Base-by-base conservation (phyloP, 345 rosid species). In the Aegle marmelos region DNA sequence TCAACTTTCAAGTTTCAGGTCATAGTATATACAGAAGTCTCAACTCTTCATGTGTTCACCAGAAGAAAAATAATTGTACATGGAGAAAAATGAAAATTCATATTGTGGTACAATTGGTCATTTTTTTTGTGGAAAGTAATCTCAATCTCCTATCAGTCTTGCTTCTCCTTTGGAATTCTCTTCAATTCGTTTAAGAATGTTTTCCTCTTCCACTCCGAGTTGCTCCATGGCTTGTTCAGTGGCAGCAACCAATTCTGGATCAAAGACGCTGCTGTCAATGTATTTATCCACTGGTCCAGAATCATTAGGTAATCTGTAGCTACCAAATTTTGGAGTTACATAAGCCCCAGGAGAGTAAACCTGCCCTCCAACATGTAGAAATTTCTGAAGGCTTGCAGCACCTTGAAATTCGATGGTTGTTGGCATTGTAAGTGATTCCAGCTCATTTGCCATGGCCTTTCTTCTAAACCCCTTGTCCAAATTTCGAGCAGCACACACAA, bases 191-290 rank as follows among this genome's bases (percentile, higher is more conserved):
- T 78, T 66, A 62, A 87, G 81, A 65, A 85, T 75, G 28, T 31
- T 78, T 63, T 85, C 85, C 60, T 86, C 88, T 68, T 87, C 90
- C 39, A 45, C 86, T 82, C 85, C 82, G 75, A 87, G 85, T 41
- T 79, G 85, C 70, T 79, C 84, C 87, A 85, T 81, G 48, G 82
- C 30, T 73, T 78, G 81, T 70, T 81, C 84, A 11, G 81, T 56
- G 62, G 85, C 81, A 45, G 74, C 85, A 62, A 85, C 83, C 62
- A 87, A 67, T 37, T 85, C 85, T 9, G 84, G 78, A 74, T 70
- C 75, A 78, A 87, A 85, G 66, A 70, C 16, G 7, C 14, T 68
- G 45, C 71, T 68, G n/a, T 77, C 76, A 9, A 13, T 69, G 65
- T 75, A 30, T 33, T 70, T 70, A 2, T 65, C 62, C 45, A 11